Percentiles rank a stretch among this genome's conserved stretches.
Evolutionary conservation across 352 stramenopile species (phyloP).

Genomic region (Phytophthora ohioensis): DNA sequence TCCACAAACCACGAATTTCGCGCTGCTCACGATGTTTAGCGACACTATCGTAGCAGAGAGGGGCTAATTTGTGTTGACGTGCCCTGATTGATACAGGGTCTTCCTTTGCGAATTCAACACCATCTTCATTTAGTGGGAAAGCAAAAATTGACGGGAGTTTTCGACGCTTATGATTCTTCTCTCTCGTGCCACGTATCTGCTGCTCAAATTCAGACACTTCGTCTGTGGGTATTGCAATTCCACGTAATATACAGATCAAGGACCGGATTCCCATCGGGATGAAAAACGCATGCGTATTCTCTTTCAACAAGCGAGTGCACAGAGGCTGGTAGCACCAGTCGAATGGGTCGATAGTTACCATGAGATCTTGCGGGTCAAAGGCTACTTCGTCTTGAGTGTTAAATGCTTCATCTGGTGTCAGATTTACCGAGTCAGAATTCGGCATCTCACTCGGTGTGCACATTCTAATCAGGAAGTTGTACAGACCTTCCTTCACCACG

Average conservation of each 20-base stretch:
- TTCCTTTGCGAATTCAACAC: conserved; percentile 2
- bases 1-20: conserved; percentile 29
- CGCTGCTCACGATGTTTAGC: not conserved
- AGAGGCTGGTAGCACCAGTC: conserved; percentile 62
- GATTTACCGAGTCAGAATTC: not conserved
- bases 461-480: conserved; percentile 52
- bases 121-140: conserved; percentile 26
- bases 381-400: not conserved
- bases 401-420: not conserved
- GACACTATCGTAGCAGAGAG: conserved; percentile 11
- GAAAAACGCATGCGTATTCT: conserved; percentile 41
- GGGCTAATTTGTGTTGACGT: conserved; percentile 3
- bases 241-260: conserved; percentile 46
- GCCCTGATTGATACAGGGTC: not conserved
- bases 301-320: conserved; percentile 33
- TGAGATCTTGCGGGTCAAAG: conserved; percentile 48
- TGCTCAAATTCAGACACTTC: conserved; percentile 59
- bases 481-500: conserved; percentile 54
- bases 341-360: conserved; percentile 63
- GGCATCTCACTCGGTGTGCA: conserved; percentile 13
- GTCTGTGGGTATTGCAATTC: conserved; percentile 46
- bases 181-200: not conserved
- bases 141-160: conserved; percentile 54
- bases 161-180: conserved; percentile 4
- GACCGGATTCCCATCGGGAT: conserved; percentile 52